phyloP scores from a whole-genome alignment of 768 basidiomycete genomes.

The Pleurotus salmoneostramineus region DNA sequence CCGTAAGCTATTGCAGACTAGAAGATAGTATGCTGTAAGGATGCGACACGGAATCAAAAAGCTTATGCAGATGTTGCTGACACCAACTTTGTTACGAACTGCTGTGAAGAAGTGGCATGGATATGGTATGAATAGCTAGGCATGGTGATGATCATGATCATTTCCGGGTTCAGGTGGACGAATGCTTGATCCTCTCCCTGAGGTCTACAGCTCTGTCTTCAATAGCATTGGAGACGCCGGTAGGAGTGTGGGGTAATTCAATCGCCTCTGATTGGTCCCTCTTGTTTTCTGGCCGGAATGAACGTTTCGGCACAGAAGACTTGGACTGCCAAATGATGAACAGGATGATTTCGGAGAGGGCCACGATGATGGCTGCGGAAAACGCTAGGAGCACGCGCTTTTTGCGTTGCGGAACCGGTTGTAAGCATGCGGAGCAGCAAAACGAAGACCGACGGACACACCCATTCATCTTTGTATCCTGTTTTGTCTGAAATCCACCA shows the following conservation, averaged over 20 bases:
- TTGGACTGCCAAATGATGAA: slow-evolving; percentile 73
- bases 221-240: slow-evolving; percentile 8
- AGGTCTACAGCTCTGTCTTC: slow-evolving; percentile 9
- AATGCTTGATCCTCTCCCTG: not conserved
- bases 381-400: slow-evolving; percentile 64
- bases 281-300: slow-evolving; percentile 31
- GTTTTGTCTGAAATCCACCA: slow-evolving; percentile 70
- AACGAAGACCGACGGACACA: slow-evolving; percentile 28
- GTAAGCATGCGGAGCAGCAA: not conserved
- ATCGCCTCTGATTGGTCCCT: slow-evolving; percentile 27
- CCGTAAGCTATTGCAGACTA: not conserved
- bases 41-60: no score
- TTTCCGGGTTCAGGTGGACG: no score
- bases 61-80: no score
- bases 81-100: no score
- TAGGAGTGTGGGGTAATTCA: slow-evolving; percentile 6
- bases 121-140: no score
- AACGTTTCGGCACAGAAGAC: slow-evolving; percentile 19
- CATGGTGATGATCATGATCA: no score
- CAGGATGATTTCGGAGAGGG: slow-evolving; percentile 62
- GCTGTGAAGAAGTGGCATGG: no score
- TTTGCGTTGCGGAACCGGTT: slow-evolving; percentile 6
- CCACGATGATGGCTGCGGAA: slow-evolving; percentile 59
- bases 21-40: not conserved
- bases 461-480: slow-evolving; percentile 74